These are phyloP conservation scores for Hibiscus mutabilis DNA, from an alignment of 345 rosid species.

Conservation along the genomic window DNA sequence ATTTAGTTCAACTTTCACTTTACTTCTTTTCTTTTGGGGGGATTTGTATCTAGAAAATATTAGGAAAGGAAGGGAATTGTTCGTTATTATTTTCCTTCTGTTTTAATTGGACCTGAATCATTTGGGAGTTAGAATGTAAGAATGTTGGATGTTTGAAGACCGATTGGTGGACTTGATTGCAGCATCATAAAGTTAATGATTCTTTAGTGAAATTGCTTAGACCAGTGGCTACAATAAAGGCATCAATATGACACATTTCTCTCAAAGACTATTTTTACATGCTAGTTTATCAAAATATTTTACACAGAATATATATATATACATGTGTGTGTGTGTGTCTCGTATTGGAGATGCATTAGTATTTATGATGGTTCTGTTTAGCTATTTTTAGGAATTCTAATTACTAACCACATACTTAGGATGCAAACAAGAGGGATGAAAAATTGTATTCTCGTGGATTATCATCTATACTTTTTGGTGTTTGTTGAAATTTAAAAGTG, in stretches of 20 bases:
- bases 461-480: background rate
- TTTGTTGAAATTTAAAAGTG: background rate
- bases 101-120: no score
- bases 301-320: no score
- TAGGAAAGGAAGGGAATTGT: no score
- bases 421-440: background rate
- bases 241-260: background rate
- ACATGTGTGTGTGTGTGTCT: no score
- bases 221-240: background rate
- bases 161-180: background rate
- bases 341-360: background rate
- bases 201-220: background rate
- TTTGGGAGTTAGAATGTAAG: background rate
- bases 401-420: background rate
- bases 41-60: no score
- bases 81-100: no score
- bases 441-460: background rate
- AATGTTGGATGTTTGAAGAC: background rate
- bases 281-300: background rate
- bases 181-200: no score
- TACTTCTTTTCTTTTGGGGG: no score
- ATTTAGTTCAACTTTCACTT: no score
- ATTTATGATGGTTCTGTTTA: background rate
- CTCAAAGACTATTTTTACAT: background rate
- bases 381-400: background rate